Conservation (phyloP, 257 asterid genomes). For the Galeopsis tetrahit region DNA sequence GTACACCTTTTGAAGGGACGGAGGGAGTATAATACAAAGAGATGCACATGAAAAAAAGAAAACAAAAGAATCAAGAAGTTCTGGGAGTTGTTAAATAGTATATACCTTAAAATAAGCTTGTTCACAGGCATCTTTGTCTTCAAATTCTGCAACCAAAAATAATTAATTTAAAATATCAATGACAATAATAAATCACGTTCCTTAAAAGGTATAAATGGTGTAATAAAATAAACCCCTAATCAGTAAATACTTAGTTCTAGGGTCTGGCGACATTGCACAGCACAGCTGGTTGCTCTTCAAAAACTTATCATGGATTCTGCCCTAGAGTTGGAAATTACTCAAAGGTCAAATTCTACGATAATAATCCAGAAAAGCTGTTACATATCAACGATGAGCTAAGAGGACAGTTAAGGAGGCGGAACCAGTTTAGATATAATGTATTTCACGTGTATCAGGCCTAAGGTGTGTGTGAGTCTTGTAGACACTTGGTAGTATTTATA, state of each 20-base stretch:
- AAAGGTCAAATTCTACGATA: background rate
- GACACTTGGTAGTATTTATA: too few species aligned
- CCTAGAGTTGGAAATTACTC: background rate
- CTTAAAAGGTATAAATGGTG: background rate
- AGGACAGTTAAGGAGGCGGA: too few species aligned
- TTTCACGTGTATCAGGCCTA: too few species aligned
- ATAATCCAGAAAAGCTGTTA: background rate
- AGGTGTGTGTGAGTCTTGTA: too few species aligned
- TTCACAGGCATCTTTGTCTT: constrained; percentile 91
- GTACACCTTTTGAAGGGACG: too few species aligned
- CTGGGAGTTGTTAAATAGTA: constrained; percentile 18
- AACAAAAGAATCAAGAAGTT: constrained; percentile 8
- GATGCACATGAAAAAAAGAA: constrained; percentile 19
- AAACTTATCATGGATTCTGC: background rate
- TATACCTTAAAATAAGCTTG: constrained; percentile 91
- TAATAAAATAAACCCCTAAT: background rate
- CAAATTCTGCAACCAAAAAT: constrained; percentile 68
- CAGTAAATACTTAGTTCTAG: background rate
- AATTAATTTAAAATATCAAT: constrained; percentile 19
- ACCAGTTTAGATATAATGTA: too few species aligned
- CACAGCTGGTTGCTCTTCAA: constrained; percentile 2
- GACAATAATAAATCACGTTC: constrained; percentile 3
- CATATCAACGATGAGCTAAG: too few species aligned
- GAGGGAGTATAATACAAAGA: background rate
- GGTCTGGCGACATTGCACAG: background rate